Percentiles rank a stretch among this genome's conserved stretches.
Evolutionary conservation across 139 green algal species (phyloP).

Genomic region (Nannochloris sp.): DNA sequence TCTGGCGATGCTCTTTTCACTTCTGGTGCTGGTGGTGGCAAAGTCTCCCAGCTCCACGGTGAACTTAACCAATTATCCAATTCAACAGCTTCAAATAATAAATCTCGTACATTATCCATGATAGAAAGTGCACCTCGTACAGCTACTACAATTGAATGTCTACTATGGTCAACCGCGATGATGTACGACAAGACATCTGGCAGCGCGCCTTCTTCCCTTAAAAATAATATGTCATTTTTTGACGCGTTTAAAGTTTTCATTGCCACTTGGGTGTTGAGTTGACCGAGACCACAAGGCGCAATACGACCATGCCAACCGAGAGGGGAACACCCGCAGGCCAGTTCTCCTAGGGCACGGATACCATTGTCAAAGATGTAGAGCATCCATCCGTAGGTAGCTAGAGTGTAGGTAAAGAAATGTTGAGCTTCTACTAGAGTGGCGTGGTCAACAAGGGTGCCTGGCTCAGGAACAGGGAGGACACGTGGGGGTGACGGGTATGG

Average conservation of each 20-base stretch:
- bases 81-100: not conserved
- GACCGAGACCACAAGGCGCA: not conserved
- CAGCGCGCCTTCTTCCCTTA: not conserved
- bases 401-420: not conserved
- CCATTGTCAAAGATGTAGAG: not conserved
- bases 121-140: not conserved
- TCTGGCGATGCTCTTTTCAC: no score
- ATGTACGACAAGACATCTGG: not conserved
- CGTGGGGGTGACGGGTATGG: no score
- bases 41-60: not conserved
- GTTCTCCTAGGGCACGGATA: not conserved
- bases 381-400: conserved; percentile 1
- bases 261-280: not conserved
- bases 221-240: not conserved
- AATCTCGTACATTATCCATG: not conserved
- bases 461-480: no score
- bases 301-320: not conserved
- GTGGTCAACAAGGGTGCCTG: not conserved
- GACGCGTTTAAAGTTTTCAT: not conserved
- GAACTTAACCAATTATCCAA: not conserved
- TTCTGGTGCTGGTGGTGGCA: no score
- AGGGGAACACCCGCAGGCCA: not conserved
- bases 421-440: not conserved
- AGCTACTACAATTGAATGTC: not conserved
- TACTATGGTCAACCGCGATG: not conserved